Percentiles rank a stretch among this genome's conserved stretches.
phyloP scores from a whole-genome alignment of 768 basidiomycete genomes.

The Calocybe indica region DNA sequence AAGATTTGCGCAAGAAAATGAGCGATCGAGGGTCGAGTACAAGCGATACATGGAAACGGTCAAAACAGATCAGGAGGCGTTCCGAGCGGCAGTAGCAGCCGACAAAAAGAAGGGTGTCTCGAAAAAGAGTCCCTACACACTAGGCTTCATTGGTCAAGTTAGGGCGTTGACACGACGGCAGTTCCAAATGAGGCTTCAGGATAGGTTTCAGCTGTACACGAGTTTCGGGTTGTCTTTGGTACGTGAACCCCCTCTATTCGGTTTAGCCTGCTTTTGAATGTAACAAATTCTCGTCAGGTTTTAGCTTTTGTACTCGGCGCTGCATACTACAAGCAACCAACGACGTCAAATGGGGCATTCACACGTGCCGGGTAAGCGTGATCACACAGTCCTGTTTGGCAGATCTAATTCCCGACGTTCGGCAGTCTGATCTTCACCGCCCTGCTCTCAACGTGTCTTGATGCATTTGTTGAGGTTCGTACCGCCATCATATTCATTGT shows the following conservation, averaged over 20 bases:
- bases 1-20: conserved; percentile 34
- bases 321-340: conserved; percentile 67
- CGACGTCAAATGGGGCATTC: conserved; percentile 76
- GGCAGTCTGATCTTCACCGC: conserved; percentile 63
- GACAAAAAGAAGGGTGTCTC: conserved; percentile 79
- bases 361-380: conserved; percentile 61
- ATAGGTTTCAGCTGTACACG: conserved; percentile 71
- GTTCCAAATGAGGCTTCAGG: conserved; percentile 69
- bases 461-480: conserved; percentile 60
- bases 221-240: conserved; percentile 59
- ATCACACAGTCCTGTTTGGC: background rate
- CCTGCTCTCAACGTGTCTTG: conserved; percentile 60
- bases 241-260: conserved; percentile 17
- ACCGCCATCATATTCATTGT: conserved; percentile 15
- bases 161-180: conserved; percentile 64
- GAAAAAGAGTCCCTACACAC: conserved; percentile 76
- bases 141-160: conserved; percentile 73
- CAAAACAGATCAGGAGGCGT: conserved; percentile 64
- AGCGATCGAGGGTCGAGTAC: conserved; percentile 48
- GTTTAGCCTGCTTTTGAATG: conserved; percentile 1
- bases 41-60: conserved; percentile 51
- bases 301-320: conserved; percentile 67
- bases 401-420: background rate
- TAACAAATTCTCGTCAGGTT: conserved; percentile 22
- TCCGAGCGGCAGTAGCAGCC: conserved; percentile 66